Base-by-base conservation (phyloP, 2,329 filamentous ascomycete species). In the Cordyceps farinosa region DNA sequence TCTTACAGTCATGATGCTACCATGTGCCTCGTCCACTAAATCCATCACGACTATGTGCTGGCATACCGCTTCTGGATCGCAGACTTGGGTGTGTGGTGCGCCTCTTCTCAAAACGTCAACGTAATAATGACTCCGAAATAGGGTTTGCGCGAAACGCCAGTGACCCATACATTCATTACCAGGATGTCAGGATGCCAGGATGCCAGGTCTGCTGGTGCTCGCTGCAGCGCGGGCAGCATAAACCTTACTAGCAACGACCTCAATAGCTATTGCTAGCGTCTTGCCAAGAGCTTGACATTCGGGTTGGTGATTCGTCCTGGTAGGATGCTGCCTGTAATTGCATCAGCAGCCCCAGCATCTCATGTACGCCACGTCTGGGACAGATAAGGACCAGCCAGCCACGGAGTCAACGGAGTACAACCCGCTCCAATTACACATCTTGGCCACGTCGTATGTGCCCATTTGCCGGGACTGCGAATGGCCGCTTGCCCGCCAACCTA, bases 61-160 rank as follows among this genome's bases (percentile, higher is more conserved):
- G 30, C 34, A 29, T n/a, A 38, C 45, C 15, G 32, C 22, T 48
- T 58, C 44, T 58, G 32, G 44, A 48, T 36, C 13, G 22, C 13
- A n/a, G 9, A 9, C 32, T n/a, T 48, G 7, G 17, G n/a, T 15
- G 6, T 22, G 13, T 13, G 32, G 45, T 40, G 56, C 56, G 44
- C 44, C 15, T 5, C 30, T 38, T 40, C 6, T 40, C 27, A 5
- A 9, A 42, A 54, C 53, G 38, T 8, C 22, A 50, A 54, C 58
- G 48, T 45, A 52, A 52, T 53, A 44, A 52, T 61, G 47, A 34
- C 40, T 34, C n/a, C 32, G 27, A 54, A 62, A 61, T 62, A 62
- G 60, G 60, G 52, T 62, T 62, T 62, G 52, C 51, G 40, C 52
- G 44, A 50, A 34, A 50, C 42, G 51, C 52, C 60, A 56, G 29